These are phyloP conservation scores for Paraphaeosphaeria minitans DNA, from an alignment of 2,329 filamentous ascomycete species.

Conservation along the genomic window DNA sequence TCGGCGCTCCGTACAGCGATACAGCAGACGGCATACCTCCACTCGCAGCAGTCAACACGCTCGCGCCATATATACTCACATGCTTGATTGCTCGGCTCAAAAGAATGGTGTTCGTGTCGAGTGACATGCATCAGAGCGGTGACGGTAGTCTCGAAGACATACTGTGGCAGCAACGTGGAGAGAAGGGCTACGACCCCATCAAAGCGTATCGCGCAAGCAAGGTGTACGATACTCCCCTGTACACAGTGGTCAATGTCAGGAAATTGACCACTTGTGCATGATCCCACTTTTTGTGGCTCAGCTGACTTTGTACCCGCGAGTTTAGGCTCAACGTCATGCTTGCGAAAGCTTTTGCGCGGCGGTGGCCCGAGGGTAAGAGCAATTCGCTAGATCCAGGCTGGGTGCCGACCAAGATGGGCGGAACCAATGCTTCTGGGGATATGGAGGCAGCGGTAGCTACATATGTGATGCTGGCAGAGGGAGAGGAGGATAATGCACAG, in stretches of 20 bases:
- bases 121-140: constrained; percentile 57
- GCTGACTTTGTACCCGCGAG: too few relatives aligned
- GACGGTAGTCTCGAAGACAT: constrained; percentile 51
- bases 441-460: constrained; percentile 55
- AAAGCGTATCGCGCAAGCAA: constrained; percentile 61
- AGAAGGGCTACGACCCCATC: constrained; percentile 40
- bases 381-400: constrained; percentile 60
- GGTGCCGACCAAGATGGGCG: constrained; percentile 63
- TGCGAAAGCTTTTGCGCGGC: constrained; percentile 59
- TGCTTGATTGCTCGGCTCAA: constrained; percentile 56
- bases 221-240: too few relatives aligned
- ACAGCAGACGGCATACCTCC: constrained; percentile 55
- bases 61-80: constrained; percentile 64
- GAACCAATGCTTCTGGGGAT: constrained; percentile 52
- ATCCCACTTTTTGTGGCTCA: too few relatives aligned
- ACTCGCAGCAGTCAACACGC: constrained; percentile 61
- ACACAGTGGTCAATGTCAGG: too few relatives aligned
- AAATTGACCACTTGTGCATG: too few relatives aligned
- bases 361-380: constrained; percentile 52
- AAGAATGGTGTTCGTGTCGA: constrained; percentile 59
- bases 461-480: constrained; percentile 56
- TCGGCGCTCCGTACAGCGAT: constrained; percentile 49
- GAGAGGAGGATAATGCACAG: constrained; percentile 34
- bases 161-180: constrained; percentile 45
- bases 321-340: constrained; percentile 62